phyloP scores from a whole-genome alignment of 2,329 filamentous ascomycete genomes.

The Colletotrichum tabaci region DNA sequence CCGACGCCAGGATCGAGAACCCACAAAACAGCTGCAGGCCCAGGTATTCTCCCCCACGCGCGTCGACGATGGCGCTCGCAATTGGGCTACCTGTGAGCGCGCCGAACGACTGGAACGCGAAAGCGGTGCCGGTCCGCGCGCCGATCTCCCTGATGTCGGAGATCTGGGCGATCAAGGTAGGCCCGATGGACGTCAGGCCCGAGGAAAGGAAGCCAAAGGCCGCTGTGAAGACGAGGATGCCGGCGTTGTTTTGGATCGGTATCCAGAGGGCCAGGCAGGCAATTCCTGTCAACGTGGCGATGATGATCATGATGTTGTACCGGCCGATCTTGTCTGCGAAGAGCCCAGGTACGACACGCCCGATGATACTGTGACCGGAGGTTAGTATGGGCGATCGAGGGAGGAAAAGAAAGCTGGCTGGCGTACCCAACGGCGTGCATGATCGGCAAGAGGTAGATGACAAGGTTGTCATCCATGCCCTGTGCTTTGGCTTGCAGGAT shows the following conservation, averaged over 20 bases:
- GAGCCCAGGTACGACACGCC: slow-evolving; percentile 67
- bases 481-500: slow-evolving; percentile 62
- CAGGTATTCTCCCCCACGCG: slow-evolving; percentile 67
- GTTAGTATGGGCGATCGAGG: not conserved
- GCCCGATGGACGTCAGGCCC: slow-evolving; percentile 74
- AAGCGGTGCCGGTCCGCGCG: slow-evolving; percentile 75
- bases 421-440: slow-evolving; percentile 67
- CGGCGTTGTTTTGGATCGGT: slow-evolving; percentile 64
- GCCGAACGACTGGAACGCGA: slow-evolving; percentile 73
- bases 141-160: slow-evolving; percentile 79
- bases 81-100: slow-evolving; percentile 78
- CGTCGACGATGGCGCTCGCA: slow-evolving; percentile 71
- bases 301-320: slow-evolving; percentile 65
- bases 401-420: not conserved
- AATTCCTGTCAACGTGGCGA: slow-evolving; percentile 64
- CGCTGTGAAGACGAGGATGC: slow-evolving; percentile 74
- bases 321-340: slow-evolving; percentile 61
- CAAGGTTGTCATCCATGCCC: slow-evolving; percentile 57
- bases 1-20: slow-evolving; percentile 56
- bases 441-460: slow-evolving; percentile 67
- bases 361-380: slow-evolving; percentile 57
- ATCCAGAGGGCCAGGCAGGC: slow-evolving; percentile 65
- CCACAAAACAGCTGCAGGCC: slow-evolving; percentile 78
- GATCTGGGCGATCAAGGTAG: slow-evolving; percentile 78
- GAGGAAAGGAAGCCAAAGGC: slow-evolving; percentile 82